Base-by-base conservation (phyloP, 2,329 filamentous ascomycete species). In the Ambrosiella xylebori region DNA sequence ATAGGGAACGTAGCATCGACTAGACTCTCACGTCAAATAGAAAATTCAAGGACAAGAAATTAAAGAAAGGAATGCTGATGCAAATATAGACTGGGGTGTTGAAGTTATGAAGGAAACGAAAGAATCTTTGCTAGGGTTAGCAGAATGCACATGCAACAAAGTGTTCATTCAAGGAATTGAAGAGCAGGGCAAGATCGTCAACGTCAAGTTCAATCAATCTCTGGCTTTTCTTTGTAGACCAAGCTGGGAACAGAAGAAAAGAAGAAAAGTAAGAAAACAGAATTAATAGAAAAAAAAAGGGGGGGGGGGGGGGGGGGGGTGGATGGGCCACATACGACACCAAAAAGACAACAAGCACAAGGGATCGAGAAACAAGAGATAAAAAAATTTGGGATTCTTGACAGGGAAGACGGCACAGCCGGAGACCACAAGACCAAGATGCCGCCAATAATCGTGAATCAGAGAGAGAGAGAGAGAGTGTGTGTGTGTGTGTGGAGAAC, bases 261-360 rank as follows among this genome's bases (percentile, higher is more conserved):
- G 53, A 53, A 40, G 57, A 37, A 60, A 27, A 56, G 19, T 4
- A 51, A 55, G 19, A 37, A 50, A n/a, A 35, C 27, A 49, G n/a
- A 15, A 53, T 52, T 35, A 52, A 51, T 19, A 40, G 49, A 35
- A 58, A 58, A 54, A 27, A n/a, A n/a, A n/a, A n/a, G n/a, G n/a
- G n/a, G n/a, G n/a, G n/a, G n/a, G n/a, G n/a, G n/a, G n/a, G n/a
- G n/a, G n/a, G n/a, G 50, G 57, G 36, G 36, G n/a, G 47, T 11
- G 27, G 54, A 50, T 50, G 54, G 36, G 44, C 49, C 27, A 27
- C 27, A 27, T 2, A 51, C 17, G 27, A 35, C 12, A 3, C 47
- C 19, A 51, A 51, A 36, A 51, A 27, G 5, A 2, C 27, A 5
- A 51, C 19, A 51, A 15, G 47, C 11, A 36, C 8, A 51, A 51